Base-by-base conservation (phyloP, 2,329 filamentous ascomycete genomes). In the Botrytis porri region DNA sequence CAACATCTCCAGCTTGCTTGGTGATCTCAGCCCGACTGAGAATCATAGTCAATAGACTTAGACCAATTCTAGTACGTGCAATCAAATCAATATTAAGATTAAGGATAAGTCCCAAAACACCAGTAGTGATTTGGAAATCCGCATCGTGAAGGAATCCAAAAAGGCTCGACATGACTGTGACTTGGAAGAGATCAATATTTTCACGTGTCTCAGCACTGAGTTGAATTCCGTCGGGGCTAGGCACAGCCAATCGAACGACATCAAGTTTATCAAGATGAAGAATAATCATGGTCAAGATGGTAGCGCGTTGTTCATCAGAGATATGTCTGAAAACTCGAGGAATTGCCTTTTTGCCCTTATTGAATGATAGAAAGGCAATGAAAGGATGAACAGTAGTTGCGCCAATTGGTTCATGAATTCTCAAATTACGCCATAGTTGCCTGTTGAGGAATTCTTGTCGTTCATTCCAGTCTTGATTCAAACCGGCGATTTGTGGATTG, bases 281-380 rank as follows among this genome's bases (percentile, higher is more conserved):
- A 74, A 97, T 89, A 77, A 99, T 95, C 88, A 99, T 95, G 8
- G 96, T 99, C 75, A 99, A 86, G 75, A 98, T 94, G 1, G 95
- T 98, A 35, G 96, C 95, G 67, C 95, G 93, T 83, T 98, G 95
- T 80, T 98, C 93, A 75, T 95, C 92, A 76, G 93, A 92, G 70
- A 98, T 93, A 80, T 98, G 94, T 61, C 94, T 92, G 88, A 98
- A 98, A 70, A 98, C 93, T 72, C 96, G 93, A 67, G 94, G 94
- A 74, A 99, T 94, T 2, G 93, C 93, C 84, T 96, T 97, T 85
- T 98, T 98, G 80, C 96, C 96, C 85, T 99, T 99, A 77, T 91
- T 89, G 80, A 96, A 97, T 7, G 95, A 97, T 64, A 99, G 85
- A 82, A 99, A 95, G 64, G 95, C 93, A 77, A 99, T 98, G 83